Evolutionary conservation across 805 yeast species (phyloP), one percentile per base, ranked within the genome.

Genomic region (Teunomyces lycoperdinae): DNA sequence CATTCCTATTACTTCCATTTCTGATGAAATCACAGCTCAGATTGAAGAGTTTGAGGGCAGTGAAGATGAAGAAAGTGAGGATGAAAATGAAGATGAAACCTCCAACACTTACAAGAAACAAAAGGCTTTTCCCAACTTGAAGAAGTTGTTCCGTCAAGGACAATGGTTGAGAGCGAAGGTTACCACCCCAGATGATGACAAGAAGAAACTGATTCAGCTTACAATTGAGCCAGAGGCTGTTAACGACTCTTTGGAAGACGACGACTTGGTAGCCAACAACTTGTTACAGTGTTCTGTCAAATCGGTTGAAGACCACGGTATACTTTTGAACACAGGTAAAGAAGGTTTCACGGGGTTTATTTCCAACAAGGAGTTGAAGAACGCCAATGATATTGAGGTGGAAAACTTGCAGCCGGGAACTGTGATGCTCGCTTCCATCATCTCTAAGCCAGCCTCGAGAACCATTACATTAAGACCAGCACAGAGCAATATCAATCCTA

Each of bases 261-360:
- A 84, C 40, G 97, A 90, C 62, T 66, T 87, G 43, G 67, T 72
- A 5, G 58, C 74, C 26, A 89, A 89, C 39, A 74, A 79, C 49
- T 61, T 85, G 3, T 61, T 94, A 2, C 99, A 94, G 67, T 91
- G 83, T 20, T 74, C 88, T 2, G 82, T 94, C 17, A 77, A 75
- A 51, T 85, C 95, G 42, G 68, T 88, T 20, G 98, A 94, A 74
- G 99, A 94, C 63, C 97, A 89, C 63, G 99, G 99, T 68, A 78
- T 83, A 20, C 80, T 88, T 48, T 68, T 92, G 38, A 85, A 84
- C 56, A 64, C 86, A 34, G 97, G 97, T 30, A 58, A 52, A 36
- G 64, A 65, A 7, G 78, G 75, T 5, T 48, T 77, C 7, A 70
- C 81, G 27, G 96, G 96, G 1, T 91, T 92, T 65, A 71, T 91